Evolutionary conservation across 345 rosid species (phyloP), one percentile per base, ranked within the genome.

Genomic region (Lepidium aucheri): DNA sequence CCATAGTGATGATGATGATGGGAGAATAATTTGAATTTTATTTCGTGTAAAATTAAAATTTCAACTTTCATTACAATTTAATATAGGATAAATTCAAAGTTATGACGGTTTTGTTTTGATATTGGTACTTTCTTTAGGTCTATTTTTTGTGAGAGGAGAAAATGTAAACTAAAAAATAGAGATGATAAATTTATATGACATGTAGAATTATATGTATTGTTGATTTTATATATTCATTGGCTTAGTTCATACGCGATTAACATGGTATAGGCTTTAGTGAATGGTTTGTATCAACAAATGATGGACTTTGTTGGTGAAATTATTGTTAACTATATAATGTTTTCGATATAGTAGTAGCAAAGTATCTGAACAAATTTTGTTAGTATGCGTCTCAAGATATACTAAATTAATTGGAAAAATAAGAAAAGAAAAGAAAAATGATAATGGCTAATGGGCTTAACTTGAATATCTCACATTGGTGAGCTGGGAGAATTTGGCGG

Each of bases 111-210:
- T 24, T 2, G 2, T 24, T 24, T 24, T 3, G 3, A 2, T 3
- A 4, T 24, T 24, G 0, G 26, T 11, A 55, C 63, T 64, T 26
- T 12, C 38, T 66, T 86, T 79, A 79, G 84, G 84, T 53, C 90
- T 53, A 71, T 71, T 71, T 71, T 71, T 71, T 59, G 30, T 63
- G 52, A 54, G 60, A 46, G 40, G 51, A 10, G 10, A 28, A 68
- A 52, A 46, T 53, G 68, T 70, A 53, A 32, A 68, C 51, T 12
- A 58, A 4, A 9, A 28, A 26, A 63, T 7, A 39, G 34, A 40
- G 46, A 26, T 60, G 50, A 56, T 28, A 14, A 41, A 5, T 41
- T 3, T 36, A 70, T 36, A 70, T 63, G 11, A 13, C 41, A 11
- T 59, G 68, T 63, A 50, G 66, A 60, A 68, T 16, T 8, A 16